A percentile compares a stretch with the other conserved stretches of the same genome.
Evolutionary conservation across 768 basidiomycete species (phyloP).

Genomic region (Macrolepiota fuliginosa): DNA sequence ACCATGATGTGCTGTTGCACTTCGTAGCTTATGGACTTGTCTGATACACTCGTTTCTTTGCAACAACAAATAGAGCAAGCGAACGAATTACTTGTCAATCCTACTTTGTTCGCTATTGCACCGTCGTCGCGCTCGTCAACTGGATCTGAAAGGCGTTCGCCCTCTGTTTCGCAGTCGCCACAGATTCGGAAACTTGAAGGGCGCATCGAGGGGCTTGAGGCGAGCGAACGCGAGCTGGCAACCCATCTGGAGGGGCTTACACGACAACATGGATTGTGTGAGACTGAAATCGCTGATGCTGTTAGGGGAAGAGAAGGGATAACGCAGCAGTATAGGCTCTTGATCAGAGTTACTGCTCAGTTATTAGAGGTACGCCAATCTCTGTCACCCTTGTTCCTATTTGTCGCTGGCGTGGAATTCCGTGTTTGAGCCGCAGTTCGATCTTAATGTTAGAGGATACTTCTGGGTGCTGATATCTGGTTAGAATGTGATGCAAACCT

Average conservation of each 20-base stretch:
- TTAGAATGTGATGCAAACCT: slow-evolving; percentile 1
- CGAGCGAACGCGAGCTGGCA: not conserved
- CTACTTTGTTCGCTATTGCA: not conserved
- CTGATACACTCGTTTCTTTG: not conserved
- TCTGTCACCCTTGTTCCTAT: not conserved
- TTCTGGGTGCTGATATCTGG: not conserved
- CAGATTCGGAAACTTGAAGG: not conserved
- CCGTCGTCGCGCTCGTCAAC: not conserved
- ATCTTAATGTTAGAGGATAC: not conserved
- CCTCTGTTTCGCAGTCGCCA: not conserved
- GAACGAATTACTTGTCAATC: not conserved
- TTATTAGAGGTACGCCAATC: slow-evolving; percentile 19
- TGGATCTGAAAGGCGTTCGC: not conserved
- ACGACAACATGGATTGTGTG: slow-evolving; percentile 20
- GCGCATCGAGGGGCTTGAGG: slow-evolving; percentile 6
- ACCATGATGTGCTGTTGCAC: not conserved
- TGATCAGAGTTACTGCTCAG: slow-evolving; percentile 38
- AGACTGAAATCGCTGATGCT: slow-evolving; percentile 29
- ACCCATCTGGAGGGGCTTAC: slow-evolving; percentile 25
- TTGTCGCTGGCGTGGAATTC: not conserved
- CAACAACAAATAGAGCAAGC: slow-evolving; percentile 6
- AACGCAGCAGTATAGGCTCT: slow-evolving; percentile 31
- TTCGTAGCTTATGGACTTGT: slow-evolving; percentile 1
- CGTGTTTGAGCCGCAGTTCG: not conserved
- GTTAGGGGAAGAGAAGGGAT: slow-evolving; percentile 31